A percentile compares a stretch with the other conserved stretches of the same genome.
Evolutionary conservation across 208 protist genomes (phyloP).

Genomic region (Trichomonas tenax): DNA sequence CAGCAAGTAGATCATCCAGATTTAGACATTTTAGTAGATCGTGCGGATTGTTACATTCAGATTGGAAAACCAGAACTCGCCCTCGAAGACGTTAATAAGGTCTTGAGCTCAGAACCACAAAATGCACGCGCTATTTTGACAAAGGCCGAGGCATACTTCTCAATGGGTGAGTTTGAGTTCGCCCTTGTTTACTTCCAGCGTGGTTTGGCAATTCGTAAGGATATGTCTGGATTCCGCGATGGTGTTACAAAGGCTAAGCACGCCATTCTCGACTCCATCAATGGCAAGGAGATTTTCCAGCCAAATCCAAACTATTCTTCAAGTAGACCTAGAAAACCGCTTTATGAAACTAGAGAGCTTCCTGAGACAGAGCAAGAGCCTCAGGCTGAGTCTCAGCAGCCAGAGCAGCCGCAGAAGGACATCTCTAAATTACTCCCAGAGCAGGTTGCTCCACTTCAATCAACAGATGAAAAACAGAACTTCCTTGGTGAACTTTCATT

Average conservation of each 20-base stretch:
- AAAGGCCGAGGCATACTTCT: constrained; percentile 13
- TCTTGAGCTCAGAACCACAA: background rate
- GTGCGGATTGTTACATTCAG: constrained; percentile 19
- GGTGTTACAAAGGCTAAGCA: background rate
- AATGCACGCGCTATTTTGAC: background rate
- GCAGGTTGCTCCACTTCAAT: background rate
- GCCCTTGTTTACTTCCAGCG: constrained; percentile 15
- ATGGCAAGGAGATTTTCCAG: background rate
- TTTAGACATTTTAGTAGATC: constrained; percentile 3
- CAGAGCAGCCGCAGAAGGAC: background rate
- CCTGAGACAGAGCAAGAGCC: background rate
- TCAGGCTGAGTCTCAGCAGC: background rate
- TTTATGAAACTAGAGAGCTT: background rate
- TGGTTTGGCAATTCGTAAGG: background rate
- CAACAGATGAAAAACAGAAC: background rate
- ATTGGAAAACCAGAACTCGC: background rate
- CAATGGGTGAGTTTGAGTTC: constrained; percentile 20
- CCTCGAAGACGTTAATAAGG: background rate
- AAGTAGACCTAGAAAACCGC: background rate
- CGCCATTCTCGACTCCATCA: background rate
- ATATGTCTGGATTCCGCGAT: background rate
- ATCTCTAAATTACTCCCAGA: background rate
- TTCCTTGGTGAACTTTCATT: background rate
- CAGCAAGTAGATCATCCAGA: background rate
- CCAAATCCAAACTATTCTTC: background rate